These are phyloP conservation scores for Lunasporangiospora selenospora DNA, from an alignment of 192 early-diverging fungal genomes.

Conservation along the genomic window DNA sequence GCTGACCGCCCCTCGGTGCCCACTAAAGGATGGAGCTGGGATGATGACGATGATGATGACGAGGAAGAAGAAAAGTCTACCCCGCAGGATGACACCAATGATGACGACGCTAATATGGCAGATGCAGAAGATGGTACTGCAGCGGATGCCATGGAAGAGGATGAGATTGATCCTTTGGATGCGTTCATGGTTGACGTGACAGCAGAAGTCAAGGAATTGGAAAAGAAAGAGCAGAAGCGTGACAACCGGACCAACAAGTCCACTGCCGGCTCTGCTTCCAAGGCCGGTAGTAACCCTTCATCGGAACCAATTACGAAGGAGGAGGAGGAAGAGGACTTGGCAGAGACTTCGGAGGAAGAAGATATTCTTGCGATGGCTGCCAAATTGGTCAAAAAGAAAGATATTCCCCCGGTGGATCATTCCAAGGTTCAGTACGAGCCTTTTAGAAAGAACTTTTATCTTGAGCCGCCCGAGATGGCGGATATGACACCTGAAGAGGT, in stretches of 20 bases:
- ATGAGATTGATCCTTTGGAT: conserved; percentile 77
- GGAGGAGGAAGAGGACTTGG: conserved; percentile 57
- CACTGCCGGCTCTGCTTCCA: too few species aligned
- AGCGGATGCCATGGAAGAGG: conserved; percentile 45
- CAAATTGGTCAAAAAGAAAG: conserved; percentile 90
- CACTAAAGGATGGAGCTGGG: conserved; percentile 65
- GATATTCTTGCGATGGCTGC: conserved; percentile 82
- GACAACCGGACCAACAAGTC: conserved; percentile 37
- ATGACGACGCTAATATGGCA: conserved; percentile 25
- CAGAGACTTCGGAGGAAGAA: conserved; percentile 65
- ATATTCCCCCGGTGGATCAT: conserved; percentile 89
- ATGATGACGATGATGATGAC: conserved; percentile 73
- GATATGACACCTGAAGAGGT: conserved; percentile 85
- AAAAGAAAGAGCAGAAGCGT: conserved; percentile 62
- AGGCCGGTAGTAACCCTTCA: conserved; percentile 5
- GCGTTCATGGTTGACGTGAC: conserved; percentile 89
- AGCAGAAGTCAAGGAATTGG: conserved; percentile 72
- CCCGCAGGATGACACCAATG: conserved; percentile 5
- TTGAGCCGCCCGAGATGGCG: conserved; percentile 91
- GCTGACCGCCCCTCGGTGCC: conserved; percentile 21
- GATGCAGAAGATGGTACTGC: neutral
- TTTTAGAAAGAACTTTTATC: conserved; percentile 94
- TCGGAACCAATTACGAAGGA: conserved; percentile 28
- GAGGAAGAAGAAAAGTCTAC: conserved; percentile 20
- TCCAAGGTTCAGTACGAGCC: conserved; percentile 81